phyloP scores from a whole-genome alignment of 2,329 filamentous ascomycete species.

The Drechslerella coelobrocha region DNA sequence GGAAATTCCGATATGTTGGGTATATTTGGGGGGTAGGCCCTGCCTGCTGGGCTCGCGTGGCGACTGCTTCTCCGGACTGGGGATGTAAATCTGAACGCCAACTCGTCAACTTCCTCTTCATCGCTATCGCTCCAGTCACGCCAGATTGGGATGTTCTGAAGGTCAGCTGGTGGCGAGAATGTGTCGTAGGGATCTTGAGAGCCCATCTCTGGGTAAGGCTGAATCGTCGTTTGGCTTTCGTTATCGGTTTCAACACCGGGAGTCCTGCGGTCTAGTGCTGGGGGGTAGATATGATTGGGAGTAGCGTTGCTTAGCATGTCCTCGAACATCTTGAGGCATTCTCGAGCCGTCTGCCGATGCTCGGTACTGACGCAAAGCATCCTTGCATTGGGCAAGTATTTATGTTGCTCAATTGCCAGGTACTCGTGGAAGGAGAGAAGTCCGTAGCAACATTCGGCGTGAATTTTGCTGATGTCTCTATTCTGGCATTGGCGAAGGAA shows the following conservation, averaged over 20 bases:
- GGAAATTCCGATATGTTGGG: no score
- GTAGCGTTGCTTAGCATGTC: neutral
- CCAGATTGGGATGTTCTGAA: no score
- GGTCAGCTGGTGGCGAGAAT: neutral
- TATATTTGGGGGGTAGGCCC: no score
- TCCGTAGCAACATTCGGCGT: neutral
- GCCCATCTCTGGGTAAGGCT: neutral
- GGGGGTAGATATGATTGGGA: neutral
- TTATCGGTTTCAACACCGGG: neutral
- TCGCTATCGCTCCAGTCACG: neutral
- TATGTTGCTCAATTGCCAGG: neutral
- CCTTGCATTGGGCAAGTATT: neutral
- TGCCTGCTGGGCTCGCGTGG: neutral
- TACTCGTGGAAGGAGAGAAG: neutral
- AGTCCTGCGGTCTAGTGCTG: neutral
- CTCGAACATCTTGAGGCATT: neutral
- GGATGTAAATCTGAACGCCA: slow-evolving; percentile 11
- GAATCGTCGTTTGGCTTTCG: neutral
- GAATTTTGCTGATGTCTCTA: neutral
- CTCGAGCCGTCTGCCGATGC: neutral
- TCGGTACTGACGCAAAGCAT: neutral
- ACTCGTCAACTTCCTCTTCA: neutral
- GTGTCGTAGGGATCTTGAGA: neutral
- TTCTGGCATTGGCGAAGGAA: slow-evolving; percentile 1
- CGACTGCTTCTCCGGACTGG: neutral